These are phyloP conservation scores for Physcomitrellopsis africana DNA, from an alignment of 225 moss, liverwort and hornwort species.

Conservation along the genomic window DNA sequence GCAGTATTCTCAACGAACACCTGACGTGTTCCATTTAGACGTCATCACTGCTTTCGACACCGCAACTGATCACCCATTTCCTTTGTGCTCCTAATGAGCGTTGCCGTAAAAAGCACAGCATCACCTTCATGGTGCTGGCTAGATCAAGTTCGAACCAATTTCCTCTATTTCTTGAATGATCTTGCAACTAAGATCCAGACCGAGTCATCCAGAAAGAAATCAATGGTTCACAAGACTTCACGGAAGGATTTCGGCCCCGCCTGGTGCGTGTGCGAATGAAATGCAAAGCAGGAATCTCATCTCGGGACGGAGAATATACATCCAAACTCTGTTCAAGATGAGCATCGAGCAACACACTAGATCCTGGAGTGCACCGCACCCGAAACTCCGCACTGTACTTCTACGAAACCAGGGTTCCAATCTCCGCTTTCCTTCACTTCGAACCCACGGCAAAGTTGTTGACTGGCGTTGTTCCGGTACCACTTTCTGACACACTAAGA, in stretches of 20 bases:
- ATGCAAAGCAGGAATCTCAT: slow-evolving; percentile 1
- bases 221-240: background rate
- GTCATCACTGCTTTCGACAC: background rate
- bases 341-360: background rate
- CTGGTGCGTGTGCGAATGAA: background rate
- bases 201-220: background rate
- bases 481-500: too few relatives aligned
- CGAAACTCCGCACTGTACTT: slow-evolving; percentile 17
- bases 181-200: background rate
- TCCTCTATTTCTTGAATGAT: background rate
- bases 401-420: background rate
- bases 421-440: background rate
- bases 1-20: background rate
- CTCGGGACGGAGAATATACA: background rate
- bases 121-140: background rate
- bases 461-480: too few relatives aligned
- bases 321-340: background rate
- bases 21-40: background rate
- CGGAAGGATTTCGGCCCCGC: background rate
- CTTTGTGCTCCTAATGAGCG: background rate
- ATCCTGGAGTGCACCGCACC: background rate
- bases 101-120: background rate
- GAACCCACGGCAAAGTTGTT: too few relatives aligned
- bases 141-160: background rate
- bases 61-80: background rate